Base-by-base conservation (phyloP, 148 eudicot genomes). In the Spergularia marina region DNA sequence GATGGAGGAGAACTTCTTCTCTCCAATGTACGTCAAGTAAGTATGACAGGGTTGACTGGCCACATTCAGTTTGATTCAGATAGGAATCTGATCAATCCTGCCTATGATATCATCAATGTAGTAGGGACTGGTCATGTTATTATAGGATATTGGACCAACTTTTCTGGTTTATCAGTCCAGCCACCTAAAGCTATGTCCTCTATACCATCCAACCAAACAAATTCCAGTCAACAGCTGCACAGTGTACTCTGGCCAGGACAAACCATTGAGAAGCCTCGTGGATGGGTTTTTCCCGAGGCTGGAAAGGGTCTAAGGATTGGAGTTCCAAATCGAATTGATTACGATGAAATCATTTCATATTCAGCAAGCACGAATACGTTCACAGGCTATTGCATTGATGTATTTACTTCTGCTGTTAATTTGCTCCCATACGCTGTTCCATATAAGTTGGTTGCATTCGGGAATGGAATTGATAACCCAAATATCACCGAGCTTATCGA, bases 141-240 rank as follows among this genome's bases (percentile, higher is more conserved):
- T 14, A 60, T 91, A 52, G 98, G 98, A 53, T 91, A 89, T 75
- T 93, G 98, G 98, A 84, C 90, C 4, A 91, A 89, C 73, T 75
- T 44, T 63, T 89, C 90, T 6, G 91, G 98, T 13, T 75, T 93
- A 36, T 87, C 97, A 30, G 77, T 82, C 73, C 71, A 77, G 67
- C 84, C 85, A 40, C 97, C 98, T 0, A 91, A 88, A 70, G 73
- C 60, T 14, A 71, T 88, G 47, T 80, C 80, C 73, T 73, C 81
- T 7, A 78, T 76, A 36, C 78, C 83, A 23, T 51, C 78, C 15
- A 83, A 83, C 34, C 79, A 41, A 25, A 84, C 92, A 3, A 82
- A 80, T 49, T 75, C 84, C 16, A 83, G 25, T 69, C 83, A 79
- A 52, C 70, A 73, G 55, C 77, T 93, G 11, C 51, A 34, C 18